These are phyloP conservation scores for Aquilaria sinensis DNA, from an alignment of 345 rosid genomes.

Conservation along the genomic window DNA sequence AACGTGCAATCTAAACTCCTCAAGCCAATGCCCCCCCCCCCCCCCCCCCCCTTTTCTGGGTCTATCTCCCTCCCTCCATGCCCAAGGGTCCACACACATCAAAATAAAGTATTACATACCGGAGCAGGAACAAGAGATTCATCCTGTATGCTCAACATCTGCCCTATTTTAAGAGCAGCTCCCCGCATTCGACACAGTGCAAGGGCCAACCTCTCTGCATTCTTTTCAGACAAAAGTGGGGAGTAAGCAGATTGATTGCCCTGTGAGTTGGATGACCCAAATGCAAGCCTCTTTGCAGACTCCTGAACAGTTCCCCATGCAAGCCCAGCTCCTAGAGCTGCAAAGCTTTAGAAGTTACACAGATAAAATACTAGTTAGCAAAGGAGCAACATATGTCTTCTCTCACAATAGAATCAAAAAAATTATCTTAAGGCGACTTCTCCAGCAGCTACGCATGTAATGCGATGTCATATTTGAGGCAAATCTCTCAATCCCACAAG, in stretches of 20 bases:
- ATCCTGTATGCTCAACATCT: constrained; percentile 97
- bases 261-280: constrained; percentile 49
- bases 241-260: constrained; percentile 62
- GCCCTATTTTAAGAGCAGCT: constrained; percentile 94
- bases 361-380: constrained; percentile 5
- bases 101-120: constrained; percentile 26
- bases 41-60: neutral
- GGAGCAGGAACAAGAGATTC: constrained; percentile 99
- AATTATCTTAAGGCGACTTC: no score
- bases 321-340: constrained; percentile 95
- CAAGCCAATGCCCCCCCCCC: neutral
- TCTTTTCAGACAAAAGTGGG: constrained; percentile 68
- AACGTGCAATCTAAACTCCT: no score
- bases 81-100: neutral
- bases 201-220: constrained; percentile 93
- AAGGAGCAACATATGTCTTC: neutral
- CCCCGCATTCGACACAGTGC: constrained; percentile 98
- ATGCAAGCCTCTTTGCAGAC: constrained; percentile 75
- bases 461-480: no score
- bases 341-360: constrained; percentile 66
- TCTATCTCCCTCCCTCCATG: neutral
- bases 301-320: constrained; percentile 97
- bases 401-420: no score
- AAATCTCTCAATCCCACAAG: no score
- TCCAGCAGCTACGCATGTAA: no score